These are phyloP conservation scores for Rickenella mellea DNA, from an alignment of 768 basidiomycete genomes.

Conservation along the genomic window DNA sequence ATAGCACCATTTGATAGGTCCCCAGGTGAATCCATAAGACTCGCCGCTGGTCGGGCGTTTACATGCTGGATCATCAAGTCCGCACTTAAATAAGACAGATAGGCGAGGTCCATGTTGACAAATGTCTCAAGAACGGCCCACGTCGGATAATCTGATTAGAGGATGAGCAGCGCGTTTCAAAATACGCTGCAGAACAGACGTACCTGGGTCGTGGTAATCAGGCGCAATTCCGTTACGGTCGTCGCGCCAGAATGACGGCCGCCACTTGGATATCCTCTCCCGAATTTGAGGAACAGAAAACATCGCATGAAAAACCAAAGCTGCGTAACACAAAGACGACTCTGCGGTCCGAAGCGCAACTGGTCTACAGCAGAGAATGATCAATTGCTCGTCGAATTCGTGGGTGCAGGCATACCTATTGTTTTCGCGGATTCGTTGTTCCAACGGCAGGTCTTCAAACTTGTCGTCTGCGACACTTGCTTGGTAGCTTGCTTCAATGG, in stretches of 20 bases:
- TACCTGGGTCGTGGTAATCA: conserved; percentile 8
- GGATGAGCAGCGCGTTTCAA: conserved; percentile 16
- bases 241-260: too few species aligned
- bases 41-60: conserved; percentile 22
- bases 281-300: conserved; percentile 69
- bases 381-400: background rate
- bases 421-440: conserved; percentile 44
- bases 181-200: conserved; percentile 24
- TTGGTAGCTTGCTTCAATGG: conserved; percentile 62
- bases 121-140: conserved; percentile 59
- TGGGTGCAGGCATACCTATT: conserved; percentile 39
- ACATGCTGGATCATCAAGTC: conserved; percentile 40
- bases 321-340: conserved; percentile 45
- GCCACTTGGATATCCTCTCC: conserved; percentile 27
- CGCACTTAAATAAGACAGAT: conserved; percentile 46
- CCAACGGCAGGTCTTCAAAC: conserved; percentile 40
- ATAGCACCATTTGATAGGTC: conserved; percentile 32
- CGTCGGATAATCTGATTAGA: conserved; percentile 33
- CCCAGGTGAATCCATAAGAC: conserved; percentile 18
- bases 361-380: conserved; percentile 36
- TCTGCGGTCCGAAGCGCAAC: conserved; percentile 55
- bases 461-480: conserved; percentile 35
- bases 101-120: conserved; percentile 59
- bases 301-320: conserved; percentile 54
- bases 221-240: too few species aligned